Base-by-base conservation (phyloP, 805 yeast genomes). In the Kodamaea fukazawae region DNA sequence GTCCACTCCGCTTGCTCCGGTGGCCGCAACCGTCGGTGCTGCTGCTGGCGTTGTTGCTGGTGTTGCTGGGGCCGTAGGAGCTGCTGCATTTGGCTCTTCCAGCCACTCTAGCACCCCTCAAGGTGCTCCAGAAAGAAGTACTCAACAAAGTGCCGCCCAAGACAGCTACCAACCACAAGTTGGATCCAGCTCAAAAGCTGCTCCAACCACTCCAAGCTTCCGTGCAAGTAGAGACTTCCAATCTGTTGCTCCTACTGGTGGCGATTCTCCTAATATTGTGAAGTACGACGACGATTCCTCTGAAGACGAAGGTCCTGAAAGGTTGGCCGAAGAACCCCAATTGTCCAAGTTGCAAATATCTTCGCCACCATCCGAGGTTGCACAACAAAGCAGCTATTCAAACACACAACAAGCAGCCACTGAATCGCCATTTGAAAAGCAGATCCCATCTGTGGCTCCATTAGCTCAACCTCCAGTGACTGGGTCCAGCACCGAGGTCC, bases 211-310 rank as follows among this genome's bases (percentile, higher is more conserved):
- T 7, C 8, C 34, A 20, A 11, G 16, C 9, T 32, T 25, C 38
- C 18, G 33, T 33, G 23, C 29, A 23, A 7, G 26, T 49, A 25
- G 64, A 63, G 35, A 54, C 63, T 4, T 55, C 53, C 32, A 47
- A 59, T 34, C 42, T 40, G 23, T 27, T 29, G 8, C 13, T 34
- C 9, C 35, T 6, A 6, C 37, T 10, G 15, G 36, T 26, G 36
- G 40, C 8, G 65, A 54, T 6, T 57, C 63, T 14, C 70, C 73
- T 10, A 67, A 67, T 44, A 58, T 67, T 7, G 62, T 63, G 8
- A 63, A 56, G 38, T 65, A 65, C 43, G 44, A 46, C n/a, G 23
- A 48, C n/a, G 52, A 59, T 10, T 61, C 63, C 14, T 60, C 64
- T 10, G 66, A 58, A 26, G 65, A 62, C 29, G 67, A 57, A 11